phyloP scores from a whole-genome alignment of 2,329 filamentous ascomycete genomes.

The Hypocrella siamensis region DNA sequence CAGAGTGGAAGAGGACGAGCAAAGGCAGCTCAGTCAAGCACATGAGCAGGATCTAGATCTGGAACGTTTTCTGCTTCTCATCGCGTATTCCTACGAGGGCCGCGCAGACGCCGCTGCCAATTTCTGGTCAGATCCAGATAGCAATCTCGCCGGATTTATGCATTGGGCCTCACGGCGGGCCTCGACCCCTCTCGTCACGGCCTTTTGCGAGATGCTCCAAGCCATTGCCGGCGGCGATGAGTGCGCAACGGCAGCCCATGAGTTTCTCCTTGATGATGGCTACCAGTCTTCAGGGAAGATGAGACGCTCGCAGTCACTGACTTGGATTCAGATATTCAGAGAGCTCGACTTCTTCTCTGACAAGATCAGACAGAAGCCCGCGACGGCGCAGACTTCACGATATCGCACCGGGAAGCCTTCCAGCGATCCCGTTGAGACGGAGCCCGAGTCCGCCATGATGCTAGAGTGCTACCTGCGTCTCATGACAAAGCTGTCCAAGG shows the following conservation, averaged over 20 bases:
- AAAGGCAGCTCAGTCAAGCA: slow-evolving; percentile 50
- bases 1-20: slow-evolving; percentile 79
- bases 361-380: slow-evolving; percentile 59
- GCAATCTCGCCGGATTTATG: slow-evolving; percentile 85
- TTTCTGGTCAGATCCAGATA: slow-evolving; percentile 87
- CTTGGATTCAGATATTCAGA: slow-evolving; percentile 83
- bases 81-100: slow-evolving; percentile 80
- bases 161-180: slow-evolving; percentile 94
- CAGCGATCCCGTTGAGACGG: slow-evolving; percentile 56
- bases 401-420: slow-evolving; percentile 45
- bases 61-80: slow-evolving; percentile 82
- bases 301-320: slow-evolving; percentile 69
- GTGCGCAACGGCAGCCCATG: slow-evolving; percentile 72
- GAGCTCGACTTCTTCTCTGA: slow-evolving; percentile 75
- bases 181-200: slow-evolving; percentile 87
- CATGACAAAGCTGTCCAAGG: slow-evolving; percentile 63
- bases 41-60: slow-evolving; percentile 59
- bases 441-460: slow-evolving; percentile 93
- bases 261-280: slow-evolving; percentile 78
- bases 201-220: slow-evolving; percentile 92
- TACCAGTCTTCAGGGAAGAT: slow-evolving; percentile 60
- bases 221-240: slow-evolving; percentile 71
- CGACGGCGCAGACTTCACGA: slow-evolving; percentile 19
- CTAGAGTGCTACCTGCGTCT: slow-evolving; percentile 85
- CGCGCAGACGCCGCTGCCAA: slow-evolving; percentile 70